Evolutionary conservation across 768 basidiomycete species (phyloP).

Genomic region (Russula lepida): DNA sequence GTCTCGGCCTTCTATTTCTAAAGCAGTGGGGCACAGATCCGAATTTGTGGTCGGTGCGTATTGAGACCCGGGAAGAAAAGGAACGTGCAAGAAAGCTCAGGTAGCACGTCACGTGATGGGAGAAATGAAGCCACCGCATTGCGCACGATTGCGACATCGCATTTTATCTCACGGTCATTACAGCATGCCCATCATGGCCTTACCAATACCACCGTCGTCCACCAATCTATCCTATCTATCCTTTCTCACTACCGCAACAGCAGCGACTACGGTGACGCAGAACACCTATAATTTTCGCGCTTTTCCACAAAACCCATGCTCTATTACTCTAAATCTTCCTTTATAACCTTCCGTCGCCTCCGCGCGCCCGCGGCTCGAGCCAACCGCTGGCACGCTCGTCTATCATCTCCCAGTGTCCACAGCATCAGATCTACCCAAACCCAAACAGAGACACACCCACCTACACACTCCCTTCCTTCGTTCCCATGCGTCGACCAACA

Average conservation of each 20-base stretch:
- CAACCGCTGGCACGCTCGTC: background rate
- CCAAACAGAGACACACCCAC: background rate
- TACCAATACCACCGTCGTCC: background rate
- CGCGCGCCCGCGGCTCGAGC: background rate
- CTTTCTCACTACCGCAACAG: background rate
- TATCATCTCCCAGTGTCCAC: background rate
- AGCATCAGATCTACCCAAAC: background rate
- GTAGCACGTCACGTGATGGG: background rate
- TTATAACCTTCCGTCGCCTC: background rate
- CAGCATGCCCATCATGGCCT: background rate
- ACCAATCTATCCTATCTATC: background rate
- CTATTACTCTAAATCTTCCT: background rate
- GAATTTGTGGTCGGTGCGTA: conserved; percentile 31
- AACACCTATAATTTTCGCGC: background rate
- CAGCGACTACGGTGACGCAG: background rate
- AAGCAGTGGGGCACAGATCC: conserved; percentile 53
- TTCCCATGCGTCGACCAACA: conserved; percentile 83
- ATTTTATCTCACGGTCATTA: conserved; percentile 6
- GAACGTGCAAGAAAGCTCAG: background rate
- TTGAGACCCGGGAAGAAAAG: no score
- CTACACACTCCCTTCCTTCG: conserved; percentile 21
- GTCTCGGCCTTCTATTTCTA: conserved; percentile 33
- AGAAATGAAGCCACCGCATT: background rate
- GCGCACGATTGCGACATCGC: conserved; percentile 7
- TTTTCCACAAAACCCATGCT: background rate